A percentile compares a stretch with the other conserved stretches of the same genome.
These are phyloP conservation scores for Cladorrhinum samala DNA, from an alignment of 495 filamentous ascomycete species.

Conservation along the genomic window DNA sequence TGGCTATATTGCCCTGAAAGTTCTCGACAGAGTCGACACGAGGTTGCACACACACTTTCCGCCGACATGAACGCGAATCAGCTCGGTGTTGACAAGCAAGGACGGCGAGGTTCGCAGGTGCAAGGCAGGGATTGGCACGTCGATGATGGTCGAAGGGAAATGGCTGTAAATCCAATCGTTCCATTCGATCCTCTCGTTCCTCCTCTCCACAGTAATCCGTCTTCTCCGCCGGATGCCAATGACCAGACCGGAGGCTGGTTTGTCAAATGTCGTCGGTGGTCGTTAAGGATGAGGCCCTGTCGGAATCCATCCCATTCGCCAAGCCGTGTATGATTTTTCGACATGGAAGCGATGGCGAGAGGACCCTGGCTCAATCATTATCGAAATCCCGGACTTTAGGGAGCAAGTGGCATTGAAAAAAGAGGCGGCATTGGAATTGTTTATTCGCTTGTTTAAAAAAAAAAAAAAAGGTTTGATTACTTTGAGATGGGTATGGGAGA, in stretches of 20 bases:
- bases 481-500: background rate
- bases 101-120: no score
- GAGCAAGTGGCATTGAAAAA: background rate
- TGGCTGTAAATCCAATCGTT: background rate
- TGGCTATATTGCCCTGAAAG: conserved; percentile 3
- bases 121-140: background rate
- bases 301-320: background rate
- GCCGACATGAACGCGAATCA: background rate
- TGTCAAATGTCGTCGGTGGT: background rate
- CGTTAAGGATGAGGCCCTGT: background rate
- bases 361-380: background rate
- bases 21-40: background rate
- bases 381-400: background rate
- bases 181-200: no score
- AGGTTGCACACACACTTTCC: conserved; percentile 1
- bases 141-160: background rate
- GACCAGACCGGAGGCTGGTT: background rate
- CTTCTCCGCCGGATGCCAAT: no score
- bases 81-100: background rate
- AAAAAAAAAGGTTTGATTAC: background rate
- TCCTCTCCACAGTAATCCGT: no score
- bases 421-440: background rate
- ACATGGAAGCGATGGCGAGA: background rate
- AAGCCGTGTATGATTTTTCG: background rate
- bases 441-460: background rate